These are phyloP conservation scores for Aspergillus aculeatus DNA, from an alignment of 2,329 filamentous ascomycete species.

Conservation along the genomic window DNA sequence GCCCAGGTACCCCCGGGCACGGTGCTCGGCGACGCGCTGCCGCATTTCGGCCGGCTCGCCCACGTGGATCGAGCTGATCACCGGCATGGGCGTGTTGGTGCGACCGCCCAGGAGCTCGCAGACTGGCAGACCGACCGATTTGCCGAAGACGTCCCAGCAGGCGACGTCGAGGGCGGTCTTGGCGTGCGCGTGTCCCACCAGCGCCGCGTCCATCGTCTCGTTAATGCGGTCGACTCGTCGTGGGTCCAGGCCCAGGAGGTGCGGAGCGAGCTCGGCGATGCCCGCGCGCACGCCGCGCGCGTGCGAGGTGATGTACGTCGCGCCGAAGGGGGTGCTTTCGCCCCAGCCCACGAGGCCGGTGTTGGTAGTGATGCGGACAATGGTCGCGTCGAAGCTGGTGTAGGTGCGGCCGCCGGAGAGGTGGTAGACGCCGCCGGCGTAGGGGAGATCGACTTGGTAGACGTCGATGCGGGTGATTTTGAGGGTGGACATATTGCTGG, in stretches of 20 bases:
- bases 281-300: constrained; percentile 22
- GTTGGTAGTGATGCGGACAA: constrained; percentile 26
- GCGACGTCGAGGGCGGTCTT: constrained; percentile 23
- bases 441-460: constrained; percentile 24
- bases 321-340: constrained; percentile 27
- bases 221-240: constrained; percentile 29
- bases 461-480: constrained; percentile 19
- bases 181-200: constrained; percentile 24
- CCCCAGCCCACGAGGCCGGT: constrained; percentile 27
- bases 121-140: constrained; percentile 23
- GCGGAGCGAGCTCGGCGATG: constrained; percentile 26
- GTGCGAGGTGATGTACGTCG: constrained; percentile 23
- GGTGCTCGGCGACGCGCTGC: too few relatives aligned
- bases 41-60: too few relatives aligned
- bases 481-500: not conserved
- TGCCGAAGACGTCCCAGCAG: constrained; percentile 28
- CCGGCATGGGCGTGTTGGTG: constrained; percentile 13
- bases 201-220: constrained; percentile 27
- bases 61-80: constrained; percentile 14
- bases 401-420: constrained; percentile 21
- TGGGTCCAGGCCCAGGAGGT: constrained; percentile 26
- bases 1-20: too few relatives aligned
- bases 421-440: constrained; percentile 20
- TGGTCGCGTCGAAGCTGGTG: constrained; percentile 24
- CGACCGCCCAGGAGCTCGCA: constrained; percentile 27